Conservation (phyloP, 805 yeast genomes). For the Starmerella vaccinii region DNA sequence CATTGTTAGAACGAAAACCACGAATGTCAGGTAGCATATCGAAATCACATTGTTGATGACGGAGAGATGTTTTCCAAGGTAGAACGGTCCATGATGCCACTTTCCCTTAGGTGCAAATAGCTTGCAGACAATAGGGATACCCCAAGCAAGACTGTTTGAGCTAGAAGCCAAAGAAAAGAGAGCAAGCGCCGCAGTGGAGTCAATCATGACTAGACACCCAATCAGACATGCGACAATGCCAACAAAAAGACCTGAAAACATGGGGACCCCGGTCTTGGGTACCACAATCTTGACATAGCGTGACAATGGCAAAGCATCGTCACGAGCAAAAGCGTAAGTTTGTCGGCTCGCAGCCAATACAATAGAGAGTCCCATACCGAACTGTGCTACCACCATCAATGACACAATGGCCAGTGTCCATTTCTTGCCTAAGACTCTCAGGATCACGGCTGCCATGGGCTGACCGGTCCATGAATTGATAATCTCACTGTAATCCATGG, state of each 20-base stretch:
- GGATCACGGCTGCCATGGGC: slow-evolving; percentile 53
- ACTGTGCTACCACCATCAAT: slow-evolving; percentile 49
- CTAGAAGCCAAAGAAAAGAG: slow-evolving; percentile 54
- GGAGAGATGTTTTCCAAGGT: slow-evolving; percentile 43
- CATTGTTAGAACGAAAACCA: slow-evolving; percentile 45
- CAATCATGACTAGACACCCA: slow-evolving; percentile 51
- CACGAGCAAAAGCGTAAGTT: slow-evolving; percentile 68
- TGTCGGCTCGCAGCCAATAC: slow-evolving; percentile 60
- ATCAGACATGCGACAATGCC: slow-evolving; percentile 40
- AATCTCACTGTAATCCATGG: slow-evolving; percentile 33
- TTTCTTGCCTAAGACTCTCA: slow-evolving; percentile 50
- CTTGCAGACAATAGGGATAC: slow-evolving; percentile 43
- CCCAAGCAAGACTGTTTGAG: slow-evolving; percentile 56
- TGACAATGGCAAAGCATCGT: slow-evolving; percentile 62
- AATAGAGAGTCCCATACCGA: slow-evolving; percentile 56
- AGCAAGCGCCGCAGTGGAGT: slow-evolving; percentile 52
- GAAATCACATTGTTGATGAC: slow-evolving; percentile 40
- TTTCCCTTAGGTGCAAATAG: slow-evolving; percentile 34
- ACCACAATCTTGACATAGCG: slow-evolving; percentile 47
- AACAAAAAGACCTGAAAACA: slow-evolving; percentile 51
- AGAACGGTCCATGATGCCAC: slow-evolving; percentile 53
- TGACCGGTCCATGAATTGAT: slow-evolving; percentile 43
- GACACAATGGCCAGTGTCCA: slow-evolving; percentile 59
- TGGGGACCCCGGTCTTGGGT: slow-evolving; percentile 47
- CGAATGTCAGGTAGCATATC: slow-evolving; percentile 41